Conservation (phyloP, 805 yeast genomes). For the Starmerella bombi region DNA sequence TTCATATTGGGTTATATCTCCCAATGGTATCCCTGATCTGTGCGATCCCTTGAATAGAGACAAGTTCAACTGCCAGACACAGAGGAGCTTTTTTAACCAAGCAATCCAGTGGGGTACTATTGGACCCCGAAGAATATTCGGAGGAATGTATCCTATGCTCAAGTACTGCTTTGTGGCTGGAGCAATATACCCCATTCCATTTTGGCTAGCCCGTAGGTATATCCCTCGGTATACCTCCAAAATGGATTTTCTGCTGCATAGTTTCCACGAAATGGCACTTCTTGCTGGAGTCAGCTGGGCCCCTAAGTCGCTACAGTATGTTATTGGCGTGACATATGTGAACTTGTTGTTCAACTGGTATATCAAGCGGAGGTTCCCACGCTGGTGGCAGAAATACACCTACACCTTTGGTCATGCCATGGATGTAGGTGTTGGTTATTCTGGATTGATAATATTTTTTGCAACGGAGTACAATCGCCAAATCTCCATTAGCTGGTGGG, state of each 20-base stretch:
- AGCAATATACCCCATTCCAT: conserved; percentile 20
- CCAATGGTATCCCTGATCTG: conserved; percentile 29
- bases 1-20: conserved; percentile 32
- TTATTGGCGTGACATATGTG: conserved; percentile 31
- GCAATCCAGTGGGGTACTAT: conserved; percentile 47
- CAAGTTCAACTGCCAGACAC: conserved; percentile 32
- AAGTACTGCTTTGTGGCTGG: conserved; percentile 57
- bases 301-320: conserved; percentile 36
- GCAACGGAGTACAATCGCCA: conserved; percentile 28
- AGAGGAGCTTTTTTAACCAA: conserved; percentile 35
- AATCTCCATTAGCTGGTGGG: conserved; percentile 38
- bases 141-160: conserved; percentile 45
- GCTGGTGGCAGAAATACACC: conserved; percentile 45
- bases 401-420: conserved; percentile 39
- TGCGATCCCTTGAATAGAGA: conserved; percentile 34
- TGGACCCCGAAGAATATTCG: conserved; percentile 41
- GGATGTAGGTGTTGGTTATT: conserved; percentile 39
- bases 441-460: conserved; percentile 36
- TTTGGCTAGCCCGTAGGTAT: conserved; percentile 15
- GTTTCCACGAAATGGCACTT: conserved; percentile 17
- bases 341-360: conserved; percentile 35
- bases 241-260: conserved; percentile 15
- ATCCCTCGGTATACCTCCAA: conserved; percentile 12
- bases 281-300: conserved; percentile 27
- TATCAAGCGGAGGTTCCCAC: conserved; percentile 32